A percentile compares a stretch with the other conserved stretches of the same genome.
These are phyloP conservation scores for Begonia peltatifolia DNA, from an alignment of 306 rosid species.

Conservation along the genomic window DNA sequence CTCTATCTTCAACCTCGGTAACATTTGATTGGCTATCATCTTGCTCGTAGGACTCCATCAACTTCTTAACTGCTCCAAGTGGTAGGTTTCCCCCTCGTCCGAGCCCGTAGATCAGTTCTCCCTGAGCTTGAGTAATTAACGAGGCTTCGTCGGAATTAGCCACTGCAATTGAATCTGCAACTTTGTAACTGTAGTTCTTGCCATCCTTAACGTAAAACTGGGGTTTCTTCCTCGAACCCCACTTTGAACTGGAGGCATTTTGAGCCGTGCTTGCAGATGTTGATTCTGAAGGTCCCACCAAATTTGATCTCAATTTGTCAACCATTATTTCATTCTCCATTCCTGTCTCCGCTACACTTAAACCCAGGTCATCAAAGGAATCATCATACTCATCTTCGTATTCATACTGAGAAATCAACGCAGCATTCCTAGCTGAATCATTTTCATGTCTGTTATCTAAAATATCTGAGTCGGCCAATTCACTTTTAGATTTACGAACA, in stretches of 20 bases:
- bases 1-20: slow-evolving; percentile 37
- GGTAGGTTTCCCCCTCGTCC: slow-evolving; percentile 97
- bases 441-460: slow-evolving; percentile 38
- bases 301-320: slow-evolving; percentile 22
- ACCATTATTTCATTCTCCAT: slow-evolving; percentile 36
- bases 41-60: slow-evolving; percentile 34
- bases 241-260: slow-evolving; percentile 42
- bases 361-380: slow-evolving; percentile 92
- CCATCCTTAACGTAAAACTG: slow-evolving; percentile 94
- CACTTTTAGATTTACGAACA: slow-evolving; percentile 58
- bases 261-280: slow-evolving; percentile 26
- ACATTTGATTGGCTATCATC: slow-evolving; percentile 23
- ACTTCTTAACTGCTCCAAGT: slow-evolving; percentile 69
- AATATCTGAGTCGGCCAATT: slow-evolving; percentile 21
- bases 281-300: slow-evolving; percentile 27
- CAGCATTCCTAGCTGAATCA: slow-evolving; percentile 34
- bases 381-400: slow-evolving; percentile 95
- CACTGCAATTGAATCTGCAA: slow-evolving; percentile 80
- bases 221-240: slow-evolving; percentile 86
- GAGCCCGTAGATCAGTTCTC: slow-evolving; percentile 72
- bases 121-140: slow-evolving; percentile 37
- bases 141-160: slow-evolving; percentile 75
- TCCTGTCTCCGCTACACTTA: slow-evolving; percentile 74
- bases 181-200: slow-evolving; percentile 93
- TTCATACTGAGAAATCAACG: slow-evolving; percentile 55